Conservation (phyloP, 768 basidiomycete species). For the Amanita exitialis region DNA sequence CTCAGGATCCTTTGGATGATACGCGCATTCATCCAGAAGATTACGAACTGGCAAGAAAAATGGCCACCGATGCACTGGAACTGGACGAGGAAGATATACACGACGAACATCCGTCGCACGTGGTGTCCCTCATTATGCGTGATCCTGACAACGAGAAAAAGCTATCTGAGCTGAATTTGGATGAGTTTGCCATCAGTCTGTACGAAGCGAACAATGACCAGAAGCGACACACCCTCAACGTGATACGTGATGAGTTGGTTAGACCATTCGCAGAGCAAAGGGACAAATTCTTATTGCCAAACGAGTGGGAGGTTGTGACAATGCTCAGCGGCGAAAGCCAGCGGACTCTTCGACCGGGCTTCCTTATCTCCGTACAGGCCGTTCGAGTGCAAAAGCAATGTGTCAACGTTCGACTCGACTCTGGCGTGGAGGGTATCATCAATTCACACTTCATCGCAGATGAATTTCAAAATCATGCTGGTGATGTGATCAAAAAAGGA, state of each 20-base stretch:
- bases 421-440: conserved; percentile 83
- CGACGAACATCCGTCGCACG: conserved; percentile 85
- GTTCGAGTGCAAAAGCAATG: conserved; percentile 39
- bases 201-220: conserved; percentile 73
- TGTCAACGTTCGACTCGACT: conserved; percentile 76
- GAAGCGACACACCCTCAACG: conserved; percentile 83
- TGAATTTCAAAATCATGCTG: conserved; percentile 23
- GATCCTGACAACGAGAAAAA: conserved; percentile 73
- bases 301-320: conserved; percentile 75
- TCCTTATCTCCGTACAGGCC: conserved; percentile 73
- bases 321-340: conserved; percentile 94
- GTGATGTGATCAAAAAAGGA: conserved; percentile 57
- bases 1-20: conserved; percentile 84
- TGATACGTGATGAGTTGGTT: conserved; percentile 81
- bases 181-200: conserved; percentile 92
- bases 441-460: conserved; percentile 49
- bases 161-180: conserved; percentile 83
- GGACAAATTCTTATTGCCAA: conserved; percentile 48
- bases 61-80: conserved; percentile 96
- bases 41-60: conserved; percentile 95
- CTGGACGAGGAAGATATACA: conserved; percentile 96
- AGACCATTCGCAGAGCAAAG: conserved; percentile 75
- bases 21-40: conserved; percentile 97
- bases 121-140: conserved; percentile 78
- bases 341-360: conserved; percentile 64